phyloP scores from a whole-genome alignment of 768 basidiomycete species.

The Tylopilus rubrobrunneus region DNA sequence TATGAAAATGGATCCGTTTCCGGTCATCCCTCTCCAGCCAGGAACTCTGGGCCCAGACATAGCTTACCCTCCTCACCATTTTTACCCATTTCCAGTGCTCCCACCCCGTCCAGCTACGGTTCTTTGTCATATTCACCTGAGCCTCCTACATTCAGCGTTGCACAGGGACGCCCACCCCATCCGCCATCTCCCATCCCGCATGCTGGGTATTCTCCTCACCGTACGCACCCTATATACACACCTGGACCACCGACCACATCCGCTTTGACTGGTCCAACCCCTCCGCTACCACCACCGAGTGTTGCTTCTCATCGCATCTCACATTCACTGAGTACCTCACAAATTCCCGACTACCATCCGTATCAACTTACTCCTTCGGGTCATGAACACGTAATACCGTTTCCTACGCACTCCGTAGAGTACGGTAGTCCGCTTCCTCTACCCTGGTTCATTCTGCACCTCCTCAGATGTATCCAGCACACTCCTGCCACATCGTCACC shows the following conservation, averaged over 20 bases:
- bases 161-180: conserved; percentile 40
- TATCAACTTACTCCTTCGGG: conserved; percentile 17
- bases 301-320: conserved; percentile 18
- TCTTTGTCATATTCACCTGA: conserved; percentile 34
- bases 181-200: conserved; percentile 21
- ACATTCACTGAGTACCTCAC: conserved; percentile 29
- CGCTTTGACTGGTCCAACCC: conserved; percentile 5
- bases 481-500: conserved; percentile 23
- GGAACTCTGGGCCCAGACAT: conserved; percentile 54
- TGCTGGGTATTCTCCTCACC: conserved; percentile 20
- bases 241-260: conserved; percentile 7
- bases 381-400: conserved; percentile 21
- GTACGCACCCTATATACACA: conserved; percentile 10
- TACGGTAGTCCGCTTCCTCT: conserved; percentile 16
- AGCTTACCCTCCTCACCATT: conserved; percentile 67
- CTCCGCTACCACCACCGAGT: conserved; percentile 6
- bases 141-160: conserved; percentile 28
- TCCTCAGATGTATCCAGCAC: conserved; percentile 23
- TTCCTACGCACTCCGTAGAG: conserved; percentile 27
- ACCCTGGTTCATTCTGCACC: conserved; percentile 22
- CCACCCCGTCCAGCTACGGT: conserved; percentile 36
- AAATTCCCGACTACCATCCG: conserved; percentile 22
- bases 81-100: conserved; percentile 43
- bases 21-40: conserved; percentile 31
- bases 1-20: conserved; percentile 39